Evolutionary conservation across 345 rosid species (phyloP).

Genomic region (Eutrema heterophyllum): DNA sequence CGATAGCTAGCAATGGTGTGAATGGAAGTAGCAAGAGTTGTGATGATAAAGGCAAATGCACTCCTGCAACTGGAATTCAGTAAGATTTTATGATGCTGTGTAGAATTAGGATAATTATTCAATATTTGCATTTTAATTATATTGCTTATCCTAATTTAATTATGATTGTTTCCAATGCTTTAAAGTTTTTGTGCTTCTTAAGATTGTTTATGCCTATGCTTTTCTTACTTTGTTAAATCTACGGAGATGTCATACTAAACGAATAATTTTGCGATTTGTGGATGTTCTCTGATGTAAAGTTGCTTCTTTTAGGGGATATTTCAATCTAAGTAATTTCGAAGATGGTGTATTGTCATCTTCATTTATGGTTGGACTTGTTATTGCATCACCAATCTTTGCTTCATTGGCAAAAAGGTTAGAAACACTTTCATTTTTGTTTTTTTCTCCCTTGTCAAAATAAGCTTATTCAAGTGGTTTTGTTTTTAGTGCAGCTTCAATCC

Average conservation of each 20-base stretch:
- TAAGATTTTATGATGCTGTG: constrained; percentile 29
- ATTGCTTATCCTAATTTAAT: no score
- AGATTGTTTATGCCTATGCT: no score
- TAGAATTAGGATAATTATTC: not conserved
- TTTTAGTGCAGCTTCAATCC: constrained; percentile 67
- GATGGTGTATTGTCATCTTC: constrained; percentile 94
- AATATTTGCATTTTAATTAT: not conserved
- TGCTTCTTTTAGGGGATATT: constrained; percentile 59
- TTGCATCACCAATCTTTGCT: constrained; percentile 89
- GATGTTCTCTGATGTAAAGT: no score
- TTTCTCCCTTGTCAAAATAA: not conserved
- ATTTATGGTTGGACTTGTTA: constrained; percentile 89
- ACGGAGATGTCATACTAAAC: no score
- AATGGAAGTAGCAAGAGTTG: constrained; percentile 70
- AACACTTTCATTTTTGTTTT: not conserved
- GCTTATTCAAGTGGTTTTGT: not conserved
- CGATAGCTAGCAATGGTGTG: constrained; percentile 88
- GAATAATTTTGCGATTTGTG: no score
- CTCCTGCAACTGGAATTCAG: constrained; percentile 77
- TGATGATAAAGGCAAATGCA: constrained; percentile 55
- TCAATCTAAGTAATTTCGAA: constrained; percentile 66
- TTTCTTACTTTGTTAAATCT: not conserved
- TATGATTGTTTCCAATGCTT: no score
- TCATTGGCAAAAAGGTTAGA: constrained; percentile 76
- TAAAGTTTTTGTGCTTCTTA: not conserved